phyloP scores from a whole-genome alignment of 1,139 yeast species.

The Insectozyma bohioensis region DNA sequence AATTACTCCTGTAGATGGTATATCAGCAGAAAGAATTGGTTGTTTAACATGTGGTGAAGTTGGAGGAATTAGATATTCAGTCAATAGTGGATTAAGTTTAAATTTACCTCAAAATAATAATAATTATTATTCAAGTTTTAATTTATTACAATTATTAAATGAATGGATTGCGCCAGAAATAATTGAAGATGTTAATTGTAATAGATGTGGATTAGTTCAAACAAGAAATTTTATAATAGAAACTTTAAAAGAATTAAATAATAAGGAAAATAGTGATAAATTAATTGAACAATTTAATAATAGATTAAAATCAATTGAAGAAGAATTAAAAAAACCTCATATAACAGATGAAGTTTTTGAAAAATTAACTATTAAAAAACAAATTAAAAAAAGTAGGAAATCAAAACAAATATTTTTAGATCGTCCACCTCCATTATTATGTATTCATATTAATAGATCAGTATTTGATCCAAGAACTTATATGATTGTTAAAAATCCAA shows the following conservation, averaged over 20 bases:
- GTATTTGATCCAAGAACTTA: slow-evolving; percentile 89
- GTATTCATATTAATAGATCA: slow-evolving; percentile 86
- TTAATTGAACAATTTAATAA: slow-evolving; percentile 44
- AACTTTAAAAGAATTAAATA: slow-evolving; percentile 22
- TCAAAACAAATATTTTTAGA: slow-evolving; percentile 79
- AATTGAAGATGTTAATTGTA: slow-evolving; percentile 90
- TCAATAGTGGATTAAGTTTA: slow-evolving; percentile 76
- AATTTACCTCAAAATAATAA: slow-evolving; percentile 47
- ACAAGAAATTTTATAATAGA: slow-evolving; percentile 52
- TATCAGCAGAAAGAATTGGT: slow-evolving; percentile 83
- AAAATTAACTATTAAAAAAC: slow-evolving; percentile 69
- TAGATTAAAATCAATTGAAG: slow-evolving; percentile 56
- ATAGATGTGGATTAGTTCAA: slow-evolving; percentile 77
- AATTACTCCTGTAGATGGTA: slow-evolving; percentile 87
- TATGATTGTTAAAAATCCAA: slow-evolving; percentile 77
- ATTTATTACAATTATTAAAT: slow-evolving; percentile 57
- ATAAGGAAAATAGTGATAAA: slow-evolving; percentile 37
- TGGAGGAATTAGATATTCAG: slow-evolving; percentile 86
- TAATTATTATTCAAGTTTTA: slow-evolving; percentile 39
- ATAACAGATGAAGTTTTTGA: slow-evolving; percentile 81
- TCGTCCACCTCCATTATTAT: slow-evolving; percentile 80
- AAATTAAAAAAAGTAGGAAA: slow-evolving; percentile 74
- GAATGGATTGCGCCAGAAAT: slow-evolving; percentile 82
- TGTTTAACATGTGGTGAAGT: slow-evolving; percentile 88
- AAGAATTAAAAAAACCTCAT: slow-evolving; percentile 60